Percentiles rank a stretch among this genome's conserved stretches.
phyloP scores from a whole-genome alignment of 1,284 basidiomycete species.

The Austroboletus niveus region DNA sequence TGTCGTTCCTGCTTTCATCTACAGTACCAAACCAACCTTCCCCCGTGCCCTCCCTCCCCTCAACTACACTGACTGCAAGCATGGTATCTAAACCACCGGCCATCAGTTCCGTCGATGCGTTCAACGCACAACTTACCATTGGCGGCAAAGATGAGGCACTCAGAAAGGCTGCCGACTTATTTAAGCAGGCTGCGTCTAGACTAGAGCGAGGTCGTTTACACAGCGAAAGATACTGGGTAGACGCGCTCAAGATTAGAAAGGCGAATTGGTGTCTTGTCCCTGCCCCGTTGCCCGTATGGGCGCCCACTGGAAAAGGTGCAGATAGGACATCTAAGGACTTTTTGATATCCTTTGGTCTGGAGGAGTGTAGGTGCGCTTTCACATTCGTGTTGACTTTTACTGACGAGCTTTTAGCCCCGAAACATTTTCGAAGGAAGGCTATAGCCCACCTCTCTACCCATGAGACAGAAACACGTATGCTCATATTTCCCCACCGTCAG shows the following conservation, averaged over 20 bases:
- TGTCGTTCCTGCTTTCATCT: slow-evolving; percentile 53
- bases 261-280: slow-evolving; percentile 77
- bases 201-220: slow-evolving; percentile 61
- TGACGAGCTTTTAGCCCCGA: slow-evolving; percentile 47
- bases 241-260: slow-evolving; percentile 70
- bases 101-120: slow-evolving; percentile 68
- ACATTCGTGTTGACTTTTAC: too few species aligned
- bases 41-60: slow-evolving; percentile 21
- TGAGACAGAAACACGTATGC: slow-evolving; percentile 38
- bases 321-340: slow-evolving; percentile 80
- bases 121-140: slow-evolving; percentile 69
- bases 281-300: slow-evolving; percentile 68
- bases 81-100: slow-evolving; percentile 61
- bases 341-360: slow-evolving; percentile 71
- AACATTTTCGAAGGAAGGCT: slow-evolving; percentile 59
- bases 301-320: slow-evolving; percentile 65
- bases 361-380: slow-evolving; percentile 60
- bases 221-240: slow-evolving; percentile 73
- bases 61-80: slow-evolving; percentile 55
- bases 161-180: slow-evolving; percentile 65
- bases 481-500: slow-evolving; percentile 66
- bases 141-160: slow-evolving; percentile 78
- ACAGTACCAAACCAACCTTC: slow-evolving; percentile 29
- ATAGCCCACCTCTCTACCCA: slow-evolving; percentile 62
- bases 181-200: slow-evolving; percentile 64